Evolutionary conservation across 2,329 filamentous ascomycete genomes (phyloP), one percentile per base, ranked within the genome.

Genomic region (Sporothrix dimorphospora): DNA sequence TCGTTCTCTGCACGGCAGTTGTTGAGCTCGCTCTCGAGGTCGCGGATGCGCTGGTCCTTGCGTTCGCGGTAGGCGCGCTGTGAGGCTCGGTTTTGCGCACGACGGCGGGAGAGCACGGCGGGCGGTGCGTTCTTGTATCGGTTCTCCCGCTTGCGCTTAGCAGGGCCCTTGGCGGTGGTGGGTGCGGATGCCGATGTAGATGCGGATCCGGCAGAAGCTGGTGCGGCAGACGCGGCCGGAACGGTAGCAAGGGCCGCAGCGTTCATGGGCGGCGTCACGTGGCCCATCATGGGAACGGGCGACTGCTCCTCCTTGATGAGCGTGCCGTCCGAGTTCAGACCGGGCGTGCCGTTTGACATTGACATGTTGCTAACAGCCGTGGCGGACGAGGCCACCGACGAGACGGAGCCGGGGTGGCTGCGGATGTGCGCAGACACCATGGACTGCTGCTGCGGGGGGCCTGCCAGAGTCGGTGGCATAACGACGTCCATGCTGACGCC

Each of bases 31-130:
- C 82, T 78, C 78, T 91, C 89, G 24, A 91, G 85, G 75, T 91
- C 89, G 73, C 86, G 86, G 76, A 90, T 90, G 74, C 89, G 86
- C 78, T 90, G 88, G 77, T 91, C 88, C 76, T 90, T 90, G 70
- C 88, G 84, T 78, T 90, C 87, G 65, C 88, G 83, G 77, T 89
- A 90, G 0, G 87, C 88, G 72, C 88, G 82, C 78, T 90, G 88
- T 2, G 88, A 89, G 51, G 87, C 87, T 70, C 87, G 84, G 75
- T 89, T 89, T 76, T 89, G 88, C 61, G 87, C 87, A 77, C 87
- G 82, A 73, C 88, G 85, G 63, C 87, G 84, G 86, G 82, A 84
- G 71, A 86, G 78, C 14, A 86, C 85, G 5, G 83, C 83, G 0
- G 84, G 83, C 1, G 85, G 83, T 0, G 85, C 85, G 71, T 87